phyloP scores from a whole-genome alignment of 2,329 filamentous ascomycete genomes.

The Pseudopyrenochaeta lycopersici region DNA sequence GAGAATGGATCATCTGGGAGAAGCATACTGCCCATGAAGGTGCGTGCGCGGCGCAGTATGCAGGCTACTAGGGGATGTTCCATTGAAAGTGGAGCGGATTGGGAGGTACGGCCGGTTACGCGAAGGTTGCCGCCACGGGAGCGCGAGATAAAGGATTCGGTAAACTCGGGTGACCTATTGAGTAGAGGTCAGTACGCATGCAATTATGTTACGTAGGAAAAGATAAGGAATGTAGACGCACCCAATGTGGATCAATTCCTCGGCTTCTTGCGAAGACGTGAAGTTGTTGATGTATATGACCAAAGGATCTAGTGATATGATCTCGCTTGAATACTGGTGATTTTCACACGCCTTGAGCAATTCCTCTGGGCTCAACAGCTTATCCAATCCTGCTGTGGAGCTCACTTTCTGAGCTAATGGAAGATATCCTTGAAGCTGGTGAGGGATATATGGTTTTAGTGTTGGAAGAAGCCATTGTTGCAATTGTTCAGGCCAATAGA shows the following conservation, averaged over 20 bases:
- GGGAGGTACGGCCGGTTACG: slow-evolving; percentile 33
- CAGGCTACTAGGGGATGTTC: slow-evolving; percentile 30
- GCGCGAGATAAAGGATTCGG: slow-evolving; percentile 32
- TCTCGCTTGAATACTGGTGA: slow-evolving; percentile 37
- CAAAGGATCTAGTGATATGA: slow-evolving; percentile 35
- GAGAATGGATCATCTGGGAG: slow-evolving; percentile 31
- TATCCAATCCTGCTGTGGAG: not conserved
- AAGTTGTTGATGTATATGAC: slow-evolving; percentile 43
- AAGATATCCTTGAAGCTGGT: slow-evolving; percentile 14
- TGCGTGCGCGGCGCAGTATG: slow-evolving; percentile 31
- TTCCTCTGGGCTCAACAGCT: not conserved
- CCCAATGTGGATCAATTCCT: slow-evolving; percentile 29
- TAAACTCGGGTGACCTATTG: slow-evolving; percentile 23
- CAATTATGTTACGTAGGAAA: too few species aligned
- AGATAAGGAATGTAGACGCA: not conserved
- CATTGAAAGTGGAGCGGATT: slow-evolving; percentile 29
- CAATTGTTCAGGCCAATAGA: slow-evolving; percentile 6
- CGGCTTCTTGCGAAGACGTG: slow-evolving; percentile 27
- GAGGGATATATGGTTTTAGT: slow-evolving; percentile 5
- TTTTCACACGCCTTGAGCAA: slow-evolving; percentile 20
- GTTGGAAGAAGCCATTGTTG: slow-evolving; percentile 9
- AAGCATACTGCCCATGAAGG: slow-evolving; percentile 35
- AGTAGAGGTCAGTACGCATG: not conserved
- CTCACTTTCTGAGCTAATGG: not conserved
- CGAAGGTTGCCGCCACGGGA: slow-evolving; percentile 17